These are phyloP conservation scores for Blepharisma japonicum DNA, from an alignment of 73 alveolate species.

Conservation along the genomic window DNA sequence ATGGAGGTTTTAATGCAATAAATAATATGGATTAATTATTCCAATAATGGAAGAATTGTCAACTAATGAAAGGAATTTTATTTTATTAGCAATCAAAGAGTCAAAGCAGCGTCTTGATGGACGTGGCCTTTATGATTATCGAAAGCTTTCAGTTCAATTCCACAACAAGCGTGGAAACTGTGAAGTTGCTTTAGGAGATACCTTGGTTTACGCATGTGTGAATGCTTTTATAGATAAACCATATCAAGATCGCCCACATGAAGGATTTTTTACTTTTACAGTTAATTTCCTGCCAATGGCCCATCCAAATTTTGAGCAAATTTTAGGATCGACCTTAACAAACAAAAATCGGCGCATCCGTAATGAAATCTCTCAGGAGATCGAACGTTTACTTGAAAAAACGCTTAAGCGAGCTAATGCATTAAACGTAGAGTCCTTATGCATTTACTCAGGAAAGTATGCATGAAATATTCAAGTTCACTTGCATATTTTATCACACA, in stretches of 20 bases:
- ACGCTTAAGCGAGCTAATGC: background rate
- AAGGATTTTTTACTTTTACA: conserved; percentile 22
- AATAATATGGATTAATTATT: too few species aligned
- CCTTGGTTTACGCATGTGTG: background rate
- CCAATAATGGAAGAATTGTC: conserved; percentile 6
- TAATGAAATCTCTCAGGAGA: conserved; percentile 1
- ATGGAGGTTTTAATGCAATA: too few species aligned
- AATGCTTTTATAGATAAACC: conserved; percentile 10
- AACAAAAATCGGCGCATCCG: background rate
- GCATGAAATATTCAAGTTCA: background rate
- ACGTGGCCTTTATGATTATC: conserved; percentile 4
- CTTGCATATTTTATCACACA: conserved; percentile 12
- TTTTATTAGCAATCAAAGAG: background rate
- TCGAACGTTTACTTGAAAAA: conserved; percentile 9
- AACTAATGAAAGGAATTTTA: background rate
- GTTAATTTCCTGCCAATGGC: conserved; percentile 27
- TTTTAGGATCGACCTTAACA: background rate
- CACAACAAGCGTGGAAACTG: background rate
- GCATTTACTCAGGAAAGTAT: conserved; percentile 17
- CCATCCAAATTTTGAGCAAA: conserved; percentile 4
- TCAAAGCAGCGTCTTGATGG: background rate
- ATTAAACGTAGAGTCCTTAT: background rate
- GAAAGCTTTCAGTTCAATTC: background rate
- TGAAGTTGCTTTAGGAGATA: conserved; percentile 27
- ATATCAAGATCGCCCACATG: conserved; percentile 5